Conservation (phyloP, 345 rosid genomes). For the Populus deltoides region DNA sequence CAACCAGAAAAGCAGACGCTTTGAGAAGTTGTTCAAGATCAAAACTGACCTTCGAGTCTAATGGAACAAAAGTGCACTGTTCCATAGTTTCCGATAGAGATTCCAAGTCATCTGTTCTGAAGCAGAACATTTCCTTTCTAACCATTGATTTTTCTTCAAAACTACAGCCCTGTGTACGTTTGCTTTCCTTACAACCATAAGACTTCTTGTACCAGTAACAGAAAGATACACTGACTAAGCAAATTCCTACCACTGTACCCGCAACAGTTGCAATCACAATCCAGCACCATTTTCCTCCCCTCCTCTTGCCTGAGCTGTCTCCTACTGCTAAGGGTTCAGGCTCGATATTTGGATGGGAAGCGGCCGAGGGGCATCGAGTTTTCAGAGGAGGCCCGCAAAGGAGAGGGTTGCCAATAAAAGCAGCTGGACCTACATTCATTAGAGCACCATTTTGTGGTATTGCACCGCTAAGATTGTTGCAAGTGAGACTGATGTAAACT, state of each 20-base stretch:
- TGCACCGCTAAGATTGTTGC: slow-evolving; percentile 28
- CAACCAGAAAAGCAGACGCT: slow-evolving; percentile 34
- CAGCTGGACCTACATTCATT: slow-evolving; percentile 22
- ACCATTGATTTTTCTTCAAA: slow-evolving; percentile 10
- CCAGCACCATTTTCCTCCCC: background rate
- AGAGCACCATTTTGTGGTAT: slow-evolving; percentile 28
- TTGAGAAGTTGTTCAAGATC: slow-evolving; percentile 27
- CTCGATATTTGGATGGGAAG: background rate
- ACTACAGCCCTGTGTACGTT: background rate
- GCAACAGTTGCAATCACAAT: slow-evolving; percentile 9
- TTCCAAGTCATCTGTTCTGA: slow-evolving; percentile 34
- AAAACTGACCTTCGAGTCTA: slow-evolving; percentile 16
- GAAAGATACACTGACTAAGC: slow-evolving; percentile 3
- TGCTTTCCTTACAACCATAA: background rate
- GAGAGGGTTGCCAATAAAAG: slow-evolving; percentile 27
- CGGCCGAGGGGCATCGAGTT: slow-evolving; percentile 1
- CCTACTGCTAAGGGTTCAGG: slow-evolving; percentile 7
- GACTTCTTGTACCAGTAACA: slow-evolving; percentile 20
- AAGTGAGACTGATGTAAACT: slow-evolving; percentile 26
- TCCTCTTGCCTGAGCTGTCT: background rate
- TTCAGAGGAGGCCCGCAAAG: slow-evolving; percentile 31
- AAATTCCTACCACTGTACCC: slow-evolving; percentile 3
- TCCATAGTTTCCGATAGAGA: slow-evolving; percentile 26
- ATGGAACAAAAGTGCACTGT: slow-evolving; percentile 21
- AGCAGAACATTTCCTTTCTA: slow-evolving; percentile 29